Evolutionary conservation across 495 filamentous ascomycete genomes (phyloP).

Genomic region (Aspergillus steynii): DNA sequence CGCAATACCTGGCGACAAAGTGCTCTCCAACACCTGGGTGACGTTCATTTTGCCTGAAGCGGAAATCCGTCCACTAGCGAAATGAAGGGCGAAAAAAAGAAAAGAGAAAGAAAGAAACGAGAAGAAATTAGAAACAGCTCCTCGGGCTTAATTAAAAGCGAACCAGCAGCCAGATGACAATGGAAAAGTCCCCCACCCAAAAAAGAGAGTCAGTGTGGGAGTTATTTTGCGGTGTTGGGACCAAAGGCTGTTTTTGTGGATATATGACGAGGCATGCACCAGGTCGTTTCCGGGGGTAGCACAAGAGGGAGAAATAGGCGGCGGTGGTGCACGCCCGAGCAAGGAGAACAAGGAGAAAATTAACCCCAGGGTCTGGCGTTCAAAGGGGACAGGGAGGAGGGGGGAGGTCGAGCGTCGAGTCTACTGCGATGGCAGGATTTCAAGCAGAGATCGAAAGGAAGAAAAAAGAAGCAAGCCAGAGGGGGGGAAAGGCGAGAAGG

Average conservation of each 20-base stretch:
- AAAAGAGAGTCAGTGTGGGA: conserved; percentile 23
- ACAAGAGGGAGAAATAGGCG: conserved; percentile 28
- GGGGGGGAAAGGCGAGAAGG: conserved; percentile 3
- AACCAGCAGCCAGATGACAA: conserved; percentile 7
- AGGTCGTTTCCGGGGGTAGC: conserved; percentile 31
- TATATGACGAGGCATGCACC: conserved; percentile 45
- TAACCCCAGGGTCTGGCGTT: conserved; percentile 3
- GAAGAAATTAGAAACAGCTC: conserved; percentile 9
- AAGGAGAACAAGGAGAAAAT: conserved; percentile 11
- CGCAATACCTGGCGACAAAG: conserved; percentile 75
- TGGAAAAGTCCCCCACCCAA: conserved; percentile 14
- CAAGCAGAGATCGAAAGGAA: background rate
- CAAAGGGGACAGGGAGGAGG: conserved; percentile 1
- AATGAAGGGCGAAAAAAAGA: conserved; percentile 19
- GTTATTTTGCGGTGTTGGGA: conserved; percentile 26
- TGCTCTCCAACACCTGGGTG: conserved; percentile 85
- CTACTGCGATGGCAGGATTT: conserved; percentile 1
- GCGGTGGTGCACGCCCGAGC: conserved; percentile 26
- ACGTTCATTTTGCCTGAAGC: conserved; percentile 64
- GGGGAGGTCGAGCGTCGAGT: background rate
- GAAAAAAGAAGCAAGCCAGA: conserved; percentile 11
- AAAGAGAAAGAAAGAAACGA: conserved; percentile 32
- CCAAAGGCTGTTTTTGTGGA: conserved; percentile 42
- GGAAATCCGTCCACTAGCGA: conserved; percentile 27
- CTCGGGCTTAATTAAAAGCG: conserved; percentile 12